Evolutionary conservation across 306 rosid genomes (phyloP), one percentile per base, ranked within the genome.

Genomic region (Castanea mollissima): DNA sequence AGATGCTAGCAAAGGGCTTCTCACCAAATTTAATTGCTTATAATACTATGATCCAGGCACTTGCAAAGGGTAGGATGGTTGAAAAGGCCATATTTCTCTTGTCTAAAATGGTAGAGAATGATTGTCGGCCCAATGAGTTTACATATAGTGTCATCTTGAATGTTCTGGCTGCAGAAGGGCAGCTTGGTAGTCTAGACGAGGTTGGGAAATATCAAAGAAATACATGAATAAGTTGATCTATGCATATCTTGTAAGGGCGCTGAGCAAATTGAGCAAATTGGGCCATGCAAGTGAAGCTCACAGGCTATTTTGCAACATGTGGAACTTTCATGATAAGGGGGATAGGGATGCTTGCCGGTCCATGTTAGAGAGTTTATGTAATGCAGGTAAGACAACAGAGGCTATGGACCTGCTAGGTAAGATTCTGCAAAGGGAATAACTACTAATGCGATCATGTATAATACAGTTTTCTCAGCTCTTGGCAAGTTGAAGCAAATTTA

Each of bases 251-350:
- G 95, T 92, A 6, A 87, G 87, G 88, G 88, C 97, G 11, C 79
- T 95, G 79, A 91, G 92, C 81, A 89, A 88, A 82, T 77, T 95
- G 79, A 91, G 92, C 81, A 89, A 88, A 82, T 77, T 91, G 78
- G 99, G 99, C 31, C 95, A 91, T 85, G 80, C 87, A 70, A 78
- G 90, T 83, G 98, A 92, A 89, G 95, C 99, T 46, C 99, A 95
- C 81, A 86, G 94, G 70, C 77, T 95, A 55, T 95, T 95, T 80
- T 92, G 99, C 90, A 86, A 85, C 81, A 92, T 95, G 99, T 92
- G 98, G 98, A 90, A 75, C 79, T 83, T 85, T 74, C 97, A 91
- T 74, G 90, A 90, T 56, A 87, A 78, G 75, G 97, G 98, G 69
- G 99, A 95, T 74, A 85, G 78, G 62, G 90, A 90, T 49, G 94